Evolutionary conservation across 129 eudicot species (phyloP).

Genomic region (Tanacetum coccineum): DNA sequence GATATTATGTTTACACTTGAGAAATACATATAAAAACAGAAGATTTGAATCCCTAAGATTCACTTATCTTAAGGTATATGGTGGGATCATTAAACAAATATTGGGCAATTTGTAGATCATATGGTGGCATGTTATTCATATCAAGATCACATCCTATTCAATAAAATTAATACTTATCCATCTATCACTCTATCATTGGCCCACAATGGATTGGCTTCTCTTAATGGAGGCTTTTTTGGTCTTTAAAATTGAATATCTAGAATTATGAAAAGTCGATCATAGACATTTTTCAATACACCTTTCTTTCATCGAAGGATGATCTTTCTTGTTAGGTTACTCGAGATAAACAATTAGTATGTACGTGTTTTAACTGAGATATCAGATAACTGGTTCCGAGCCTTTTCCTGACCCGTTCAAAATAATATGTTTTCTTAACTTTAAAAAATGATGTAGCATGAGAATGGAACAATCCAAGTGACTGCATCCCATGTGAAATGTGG

Average conservation of each 20-base stretch:
- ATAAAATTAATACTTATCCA: neutral
- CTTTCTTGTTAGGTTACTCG: too few relatives aligned
- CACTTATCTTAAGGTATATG: neutral
- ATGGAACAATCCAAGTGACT: slow-evolving; percentile 30
- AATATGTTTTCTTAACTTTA: neutral
- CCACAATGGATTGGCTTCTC: neutral
- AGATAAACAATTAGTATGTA: too few relatives aligned
- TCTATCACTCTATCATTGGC: neutral
- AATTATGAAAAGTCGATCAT: neutral
- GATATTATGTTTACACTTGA: neutral
- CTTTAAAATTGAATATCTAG: too few relatives aligned
- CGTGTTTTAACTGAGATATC: too few relatives aligned
- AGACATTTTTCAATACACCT: too few relatives aligned
- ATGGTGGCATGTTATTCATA: neutral
- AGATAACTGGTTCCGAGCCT: too few relatives aligned
- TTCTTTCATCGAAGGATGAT: too few relatives aligned
- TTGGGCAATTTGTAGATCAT: neutral
- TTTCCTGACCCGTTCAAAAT: too few relatives aligned
- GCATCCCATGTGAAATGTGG: slow-evolving; percentile 34
- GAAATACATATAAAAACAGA: neutral
- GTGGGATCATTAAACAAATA: neutral
- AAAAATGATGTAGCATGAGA: slow-evolving; percentile 23
- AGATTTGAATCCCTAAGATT: neutral
- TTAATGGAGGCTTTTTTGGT: neutral
- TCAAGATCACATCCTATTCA: neutral